Base-by-base conservation (phyloP, 192 early-diverging fungal genomes). In the Backusella australiensis region DNA sequence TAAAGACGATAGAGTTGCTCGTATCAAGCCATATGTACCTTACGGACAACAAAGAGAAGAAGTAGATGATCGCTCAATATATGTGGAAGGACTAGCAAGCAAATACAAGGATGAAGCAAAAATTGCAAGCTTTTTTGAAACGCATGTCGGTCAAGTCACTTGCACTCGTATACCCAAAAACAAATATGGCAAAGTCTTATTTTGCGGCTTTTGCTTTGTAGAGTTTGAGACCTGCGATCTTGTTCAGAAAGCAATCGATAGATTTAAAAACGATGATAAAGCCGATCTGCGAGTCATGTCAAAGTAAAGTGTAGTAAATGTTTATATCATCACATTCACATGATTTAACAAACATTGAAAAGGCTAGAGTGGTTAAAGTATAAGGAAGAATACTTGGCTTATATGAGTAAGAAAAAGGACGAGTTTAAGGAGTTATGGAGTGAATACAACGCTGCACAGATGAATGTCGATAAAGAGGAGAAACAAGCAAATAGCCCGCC, bases 131-230 rank as follows among this genome's bases (percentile, higher is more conserved):
- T 44, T 77, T 17, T 81, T 81, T 21, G 19, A 32, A 3, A 15
- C 41, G 0, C 49, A 35, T n/a, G 49, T 79, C 12, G 80, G 80
- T 12, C 75, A 59, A 7, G 76, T 81, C 34, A 59, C 72, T 9
- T 81, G 68, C 59, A 14, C 74, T 19, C 71, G 75, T 17, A 34
- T 77, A 44, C 80, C 80, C 26, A n/a, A 42, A 34, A 59, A 71
- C 46, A 32, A 34, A 29, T 0, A 49, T 8, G 52, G 59, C 32
- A 12, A 72, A 7, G 35, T 5, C 6, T 14, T 4, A 1, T 76
- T 74, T 26, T 17, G 38, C 15, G 75, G 75, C 14, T 70, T 59
- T 53, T 81, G 80, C 66, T 81, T 81, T 77, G 70, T 81, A 9
- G 80, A 81, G 34, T 81, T 81, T 49, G 71, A 77, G 11, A 44